Conservation (phyloP, 192 early-diverging fungal species). For the Coemansia guatemalensis region DNA sequence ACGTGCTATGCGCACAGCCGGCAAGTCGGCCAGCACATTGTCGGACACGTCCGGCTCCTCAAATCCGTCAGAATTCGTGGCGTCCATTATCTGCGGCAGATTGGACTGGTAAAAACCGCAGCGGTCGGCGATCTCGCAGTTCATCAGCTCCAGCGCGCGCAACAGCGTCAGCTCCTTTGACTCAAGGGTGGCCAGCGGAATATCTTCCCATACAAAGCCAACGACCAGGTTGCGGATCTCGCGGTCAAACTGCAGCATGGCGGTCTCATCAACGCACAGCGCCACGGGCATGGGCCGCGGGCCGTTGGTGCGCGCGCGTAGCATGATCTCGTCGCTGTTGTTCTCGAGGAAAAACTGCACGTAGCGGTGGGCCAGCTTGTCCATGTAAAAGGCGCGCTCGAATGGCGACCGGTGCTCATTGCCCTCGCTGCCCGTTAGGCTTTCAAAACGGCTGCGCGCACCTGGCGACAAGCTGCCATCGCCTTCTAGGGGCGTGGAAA, state of each 20-base stretch:
- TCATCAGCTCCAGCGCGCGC: constrained; percentile 43
- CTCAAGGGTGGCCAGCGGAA: constrained; percentile 20
- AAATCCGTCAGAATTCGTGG: constrained; percentile 23
- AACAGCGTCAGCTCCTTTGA: constrained; percentile 40
- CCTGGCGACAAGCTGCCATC: constrained; percentile 6
- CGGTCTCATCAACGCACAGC: constrained; percentile 22
- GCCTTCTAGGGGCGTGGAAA: not conserved
- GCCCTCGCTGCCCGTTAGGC: constrained; percentile 15
- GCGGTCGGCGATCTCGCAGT: constrained; percentile 30
- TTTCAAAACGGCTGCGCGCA: constrained; percentile 12
- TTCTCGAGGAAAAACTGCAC: constrained; percentile 27
- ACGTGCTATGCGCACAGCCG: constrained; percentile 16
- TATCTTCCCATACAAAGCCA: constrained; percentile 41
- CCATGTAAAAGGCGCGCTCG: constrained; percentile 31
- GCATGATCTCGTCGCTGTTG: constrained; percentile 24
- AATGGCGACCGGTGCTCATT: constrained; percentile 27
- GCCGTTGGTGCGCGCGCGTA: constrained; percentile 21
- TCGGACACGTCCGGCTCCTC: constrained; percentile 12
- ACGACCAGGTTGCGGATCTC: constrained; percentile 26
- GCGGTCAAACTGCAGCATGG: constrained; percentile 29
- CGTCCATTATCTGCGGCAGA: constrained; percentile 21
- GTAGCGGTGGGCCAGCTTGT: constrained; percentile 25
- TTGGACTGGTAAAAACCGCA: constrained; percentile 23
- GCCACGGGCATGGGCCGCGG: constrained; percentile 45
- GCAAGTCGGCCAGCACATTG: constrained; percentile 8